phyloP scores from a whole-genome alignment of 2,329 filamentous ascomycete species.

The Penicillium sp. region DNA sequence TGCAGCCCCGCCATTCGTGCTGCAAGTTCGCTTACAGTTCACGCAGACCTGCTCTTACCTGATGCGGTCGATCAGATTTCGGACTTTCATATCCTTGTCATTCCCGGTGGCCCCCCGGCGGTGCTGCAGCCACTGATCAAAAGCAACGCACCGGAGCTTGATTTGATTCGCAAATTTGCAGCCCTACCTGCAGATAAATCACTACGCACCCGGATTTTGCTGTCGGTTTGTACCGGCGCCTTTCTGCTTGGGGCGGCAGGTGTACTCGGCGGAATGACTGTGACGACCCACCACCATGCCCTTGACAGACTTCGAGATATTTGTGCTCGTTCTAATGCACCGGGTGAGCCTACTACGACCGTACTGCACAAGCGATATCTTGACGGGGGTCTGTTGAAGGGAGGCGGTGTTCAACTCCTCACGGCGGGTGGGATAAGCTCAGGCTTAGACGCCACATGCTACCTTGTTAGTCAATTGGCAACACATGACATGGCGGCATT shows the following conservation, averaged over 20 bases:
- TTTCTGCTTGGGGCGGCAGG: conserved; percentile 41
- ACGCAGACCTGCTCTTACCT: conserved; percentile 33
- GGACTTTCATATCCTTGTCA: conserved; percentile 41
- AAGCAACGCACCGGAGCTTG: conserved; percentile 18
- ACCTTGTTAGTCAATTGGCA: conserved; percentile 80
- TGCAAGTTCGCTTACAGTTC: conserved; percentile 29
- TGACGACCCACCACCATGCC: conserved; percentile 42
- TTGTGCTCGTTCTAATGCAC: conserved; percentile 16
- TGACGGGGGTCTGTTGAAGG: conserved; percentile 19
- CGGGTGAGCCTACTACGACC: conserved; percentile 3
- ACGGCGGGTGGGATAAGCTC: conserved; percentile 76
- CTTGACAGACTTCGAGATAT: conserved; percentile 25
- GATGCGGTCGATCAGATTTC: conserved; percentile 29
- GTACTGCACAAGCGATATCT: conserved; percentile 24
- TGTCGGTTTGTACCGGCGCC: conserved; percentile 45
- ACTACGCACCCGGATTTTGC: conserved; percentile 32
- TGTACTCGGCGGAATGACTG: conserved; percentile 34
- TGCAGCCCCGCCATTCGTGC: conserved; percentile 27
- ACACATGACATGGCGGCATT: conserved; percentile 74
- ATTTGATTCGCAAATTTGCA: conserved; percentile 26
- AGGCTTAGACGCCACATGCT: conserved; percentile 79
- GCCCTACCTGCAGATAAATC: conserved; percentile 20
- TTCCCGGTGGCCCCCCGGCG: conserved; percentile 37
- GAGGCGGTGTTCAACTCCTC: conserved; percentile 66
- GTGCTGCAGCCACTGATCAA: conserved; percentile 29